Evolutionary conservation across 1,139 yeast species (phyloP).

Genomic region (Taphrina pruni): DNA sequence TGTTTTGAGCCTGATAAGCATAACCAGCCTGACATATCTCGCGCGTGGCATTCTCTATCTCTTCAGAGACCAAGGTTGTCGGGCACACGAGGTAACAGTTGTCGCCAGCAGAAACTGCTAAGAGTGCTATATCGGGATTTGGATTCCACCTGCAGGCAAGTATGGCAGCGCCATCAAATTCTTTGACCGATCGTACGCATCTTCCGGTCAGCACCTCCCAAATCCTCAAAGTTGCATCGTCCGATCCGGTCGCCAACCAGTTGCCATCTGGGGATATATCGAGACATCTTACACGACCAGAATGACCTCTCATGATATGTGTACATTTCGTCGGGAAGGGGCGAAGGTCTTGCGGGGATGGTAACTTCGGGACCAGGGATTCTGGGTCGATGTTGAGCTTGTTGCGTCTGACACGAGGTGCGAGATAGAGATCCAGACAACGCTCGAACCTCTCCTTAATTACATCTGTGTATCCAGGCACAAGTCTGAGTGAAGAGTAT

Average conservation of each 20-base stretch:
- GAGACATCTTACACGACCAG: constrained; percentile 78
- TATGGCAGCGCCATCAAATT: constrained; percentile 60
- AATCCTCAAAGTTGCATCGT: constrained; percentile 91
- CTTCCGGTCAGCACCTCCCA: constrained; percentile 98
- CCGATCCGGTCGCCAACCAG: constrained; percentile 97
- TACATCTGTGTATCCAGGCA: constrained; percentile 87
- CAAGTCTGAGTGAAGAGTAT: constrained; percentile 80
- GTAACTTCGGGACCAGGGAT: constrained; percentile 91
- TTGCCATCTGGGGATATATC: constrained; percentile 88
- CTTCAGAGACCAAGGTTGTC: constrained; percentile 77
- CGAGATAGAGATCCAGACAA: constrained; percentile 87
- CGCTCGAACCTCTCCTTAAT: constrained; percentile 93
- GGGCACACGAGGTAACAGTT: constrained; percentile 79
- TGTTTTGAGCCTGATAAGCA: constrained; percentile 76
- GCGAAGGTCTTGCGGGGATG: constrained; percentile 93
- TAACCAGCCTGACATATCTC: constrained; percentile 86
- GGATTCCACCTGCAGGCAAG: constrained; percentile 94
- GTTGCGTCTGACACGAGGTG: constrained; percentile 93
- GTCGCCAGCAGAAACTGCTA: constrained; percentile 87
- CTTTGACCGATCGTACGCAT: constrained; percentile 59
- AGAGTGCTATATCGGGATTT: constrained; percentile 61
- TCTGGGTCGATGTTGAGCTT: constrained; percentile 93
- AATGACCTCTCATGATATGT: constrained; percentile 81
- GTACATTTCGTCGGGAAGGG: constrained; percentile 98
- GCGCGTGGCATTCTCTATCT: constrained; percentile 79